phyloP scores from a whole-genome alignment of 768 basidiomycete genomes.

The Leccinum rimulosum region DNA sequence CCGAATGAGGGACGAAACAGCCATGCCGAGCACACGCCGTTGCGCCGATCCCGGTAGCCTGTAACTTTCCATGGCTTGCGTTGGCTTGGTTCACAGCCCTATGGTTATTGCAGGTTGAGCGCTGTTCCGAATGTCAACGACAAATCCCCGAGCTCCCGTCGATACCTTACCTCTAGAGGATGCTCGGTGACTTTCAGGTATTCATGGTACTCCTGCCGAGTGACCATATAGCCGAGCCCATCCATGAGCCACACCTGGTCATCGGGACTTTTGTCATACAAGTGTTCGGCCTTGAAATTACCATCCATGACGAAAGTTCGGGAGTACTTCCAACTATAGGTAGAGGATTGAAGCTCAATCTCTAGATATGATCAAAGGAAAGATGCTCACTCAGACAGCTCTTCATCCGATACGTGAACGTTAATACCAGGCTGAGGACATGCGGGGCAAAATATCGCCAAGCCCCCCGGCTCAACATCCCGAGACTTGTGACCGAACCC shows the following conservation, averaged over 20 bases:
- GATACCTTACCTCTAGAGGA: neutral
- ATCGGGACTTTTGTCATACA: neutral
- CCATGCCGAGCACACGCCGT: conserved; percentile 1
- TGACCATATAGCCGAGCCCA: neutral
- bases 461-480: neutral
- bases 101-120: neutral
- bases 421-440: conserved; percentile 25
- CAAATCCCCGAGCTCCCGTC: neutral
- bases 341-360: too few species aligned
- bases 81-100: conserved; percentile 1
- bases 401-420: neutral
- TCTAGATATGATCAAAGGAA: too few species aligned
- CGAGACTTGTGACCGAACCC: neutral
- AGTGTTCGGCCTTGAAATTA: neutral
- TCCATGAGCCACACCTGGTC: neutral
- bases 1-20: conserved; percentile 24
- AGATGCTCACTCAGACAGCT: too few species aligned
- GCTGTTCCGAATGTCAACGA: neutral
- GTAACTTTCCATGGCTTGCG: neutral
- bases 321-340: neutral
- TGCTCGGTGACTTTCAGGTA: neutral
- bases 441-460: conserved; percentile 20
- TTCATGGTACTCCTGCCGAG: neutral
- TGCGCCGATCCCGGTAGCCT: neutral
- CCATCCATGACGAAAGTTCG: neutral